Conservation (phyloP, 305 asterid species). For the Solanum chacoense region DNA sequence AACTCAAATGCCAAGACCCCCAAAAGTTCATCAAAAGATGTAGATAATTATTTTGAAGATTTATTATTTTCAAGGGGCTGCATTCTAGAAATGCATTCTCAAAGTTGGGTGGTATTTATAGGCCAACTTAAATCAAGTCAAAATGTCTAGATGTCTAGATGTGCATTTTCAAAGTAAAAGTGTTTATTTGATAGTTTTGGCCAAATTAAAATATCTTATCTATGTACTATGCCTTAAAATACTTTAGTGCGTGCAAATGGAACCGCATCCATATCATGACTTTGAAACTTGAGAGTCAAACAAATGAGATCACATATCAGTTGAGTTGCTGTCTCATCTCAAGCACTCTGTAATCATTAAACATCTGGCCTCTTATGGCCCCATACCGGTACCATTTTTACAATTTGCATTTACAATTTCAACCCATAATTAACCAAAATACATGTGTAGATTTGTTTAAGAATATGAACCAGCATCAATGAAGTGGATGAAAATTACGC, state of each 20-base stretch:
- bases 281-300: background rate
- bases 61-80: background rate
- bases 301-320: background rate
- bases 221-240: background rate
- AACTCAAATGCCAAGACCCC: background rate
- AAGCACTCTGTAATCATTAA: background rate
- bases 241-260: background rate
- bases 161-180: no score
- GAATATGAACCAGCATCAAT: background rate
- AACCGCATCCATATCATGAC: background rate
- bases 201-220: background rate
- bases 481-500: background rate
- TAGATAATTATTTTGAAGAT: background rate
- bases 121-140: background rate
- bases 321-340: background rate
- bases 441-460: background rate
- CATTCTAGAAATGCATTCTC: background rate
- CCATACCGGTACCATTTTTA: background rate
- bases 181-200: background rate
- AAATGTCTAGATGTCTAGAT: background rate
- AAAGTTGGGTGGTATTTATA: background rate
- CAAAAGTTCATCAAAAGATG: background rate
- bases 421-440: background rate
- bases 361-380: background rate
- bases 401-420: background rate